phyloP scores from a whole-genome alignment of 768 basidiomycete genomes.

The Boletus edulis region DNA sequence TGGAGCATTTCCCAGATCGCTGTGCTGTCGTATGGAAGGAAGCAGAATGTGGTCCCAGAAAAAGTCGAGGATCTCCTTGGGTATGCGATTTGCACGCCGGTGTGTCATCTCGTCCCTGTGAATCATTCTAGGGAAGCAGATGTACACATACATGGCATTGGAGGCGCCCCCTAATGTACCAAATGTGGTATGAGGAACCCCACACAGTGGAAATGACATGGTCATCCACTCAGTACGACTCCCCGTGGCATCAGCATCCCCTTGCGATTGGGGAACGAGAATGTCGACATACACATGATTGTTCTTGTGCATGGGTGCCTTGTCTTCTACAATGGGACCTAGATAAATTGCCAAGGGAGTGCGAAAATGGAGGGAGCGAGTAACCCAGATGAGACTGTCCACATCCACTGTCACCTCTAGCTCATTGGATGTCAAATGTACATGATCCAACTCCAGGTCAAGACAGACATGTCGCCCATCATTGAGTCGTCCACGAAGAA shows the following conservation, averaged over 20 bases:
- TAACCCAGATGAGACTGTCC: constrained; percentile 22
- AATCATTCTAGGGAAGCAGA: constrained; percentile 15
- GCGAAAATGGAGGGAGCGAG: background rate
- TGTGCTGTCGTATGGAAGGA: background rate
- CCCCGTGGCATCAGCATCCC: background rate
- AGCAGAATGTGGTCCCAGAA: constrained; percentile 10
- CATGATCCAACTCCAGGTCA: constrained; percentile 1
- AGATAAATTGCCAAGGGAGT: background rate
- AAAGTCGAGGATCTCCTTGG: constrained; percentile 7
- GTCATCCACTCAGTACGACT: constrained; percentile 9
- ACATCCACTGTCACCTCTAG: constrained; percentile 3
- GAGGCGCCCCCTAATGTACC: background rate
- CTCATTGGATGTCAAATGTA: background rate
- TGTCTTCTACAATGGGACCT: background rate
- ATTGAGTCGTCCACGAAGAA: background rate
- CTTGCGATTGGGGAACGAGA: constrained; percentile 9
- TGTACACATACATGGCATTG: background rate
- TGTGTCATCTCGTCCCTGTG: constrained; percentile 1
- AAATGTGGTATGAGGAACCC: background rate
- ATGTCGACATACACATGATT: constrained; percentile 19
- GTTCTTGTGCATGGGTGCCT: constrained; percentile 11
- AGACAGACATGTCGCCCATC: constrained; percentile 3
- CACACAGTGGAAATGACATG: background rate
- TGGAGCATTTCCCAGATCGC: background rate
- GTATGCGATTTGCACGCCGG: background rate